Evolutionary conservation across 352 stramenopile species (phyloP).

Genomic region (Peronosclerospora sorghi): DNA sequence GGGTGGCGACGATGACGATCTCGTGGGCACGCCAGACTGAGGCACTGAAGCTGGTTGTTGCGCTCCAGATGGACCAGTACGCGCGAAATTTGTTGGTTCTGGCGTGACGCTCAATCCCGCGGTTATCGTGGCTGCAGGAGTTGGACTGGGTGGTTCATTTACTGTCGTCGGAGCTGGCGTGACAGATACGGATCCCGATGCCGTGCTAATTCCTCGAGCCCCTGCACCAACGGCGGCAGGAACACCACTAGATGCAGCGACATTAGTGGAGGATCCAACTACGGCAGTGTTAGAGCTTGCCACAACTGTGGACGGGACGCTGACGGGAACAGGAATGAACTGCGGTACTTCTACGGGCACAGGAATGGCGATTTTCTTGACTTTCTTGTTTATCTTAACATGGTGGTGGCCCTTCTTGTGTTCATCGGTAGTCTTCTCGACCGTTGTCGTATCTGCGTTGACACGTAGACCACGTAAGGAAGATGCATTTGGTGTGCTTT

Average conservation of each 20-base stretch:
- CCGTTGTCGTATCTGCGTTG: no score
- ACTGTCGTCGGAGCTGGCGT: conserved; percentile 13
- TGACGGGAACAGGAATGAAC: conserved; percentile 15
- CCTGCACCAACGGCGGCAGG: background rate
- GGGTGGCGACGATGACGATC: no score
- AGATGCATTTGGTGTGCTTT: background rate
- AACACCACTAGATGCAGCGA: background rate
- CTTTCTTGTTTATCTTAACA: conserved; percentile 13
- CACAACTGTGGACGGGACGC: conserved; percentile 14
- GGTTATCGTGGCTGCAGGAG: conserved; percentile 1
- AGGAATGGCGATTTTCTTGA: conserved; percentile 25
- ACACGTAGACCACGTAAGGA: background rate
- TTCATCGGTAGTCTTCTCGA: background rate
- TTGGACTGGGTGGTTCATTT: conserved; percentile 6
- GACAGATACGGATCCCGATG: conserved; percentile 1
- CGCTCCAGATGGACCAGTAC: no score
- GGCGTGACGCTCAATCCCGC: no score
- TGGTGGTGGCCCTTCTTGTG: conserved; percentile 6
- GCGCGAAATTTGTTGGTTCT: no score
- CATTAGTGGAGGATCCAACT: conserved; percentile 4
- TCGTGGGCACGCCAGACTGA: no score
- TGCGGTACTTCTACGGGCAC: conserved; percentile 20
- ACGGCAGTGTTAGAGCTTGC: conserved; percentile 14
- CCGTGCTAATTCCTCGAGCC: background rate
- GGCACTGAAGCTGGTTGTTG: no score